Evolutionary conservation across 2,329 filamentous ascomycete genomes (phyloP).

Genomic region (Bipolaris sorokiniana): DNA sequence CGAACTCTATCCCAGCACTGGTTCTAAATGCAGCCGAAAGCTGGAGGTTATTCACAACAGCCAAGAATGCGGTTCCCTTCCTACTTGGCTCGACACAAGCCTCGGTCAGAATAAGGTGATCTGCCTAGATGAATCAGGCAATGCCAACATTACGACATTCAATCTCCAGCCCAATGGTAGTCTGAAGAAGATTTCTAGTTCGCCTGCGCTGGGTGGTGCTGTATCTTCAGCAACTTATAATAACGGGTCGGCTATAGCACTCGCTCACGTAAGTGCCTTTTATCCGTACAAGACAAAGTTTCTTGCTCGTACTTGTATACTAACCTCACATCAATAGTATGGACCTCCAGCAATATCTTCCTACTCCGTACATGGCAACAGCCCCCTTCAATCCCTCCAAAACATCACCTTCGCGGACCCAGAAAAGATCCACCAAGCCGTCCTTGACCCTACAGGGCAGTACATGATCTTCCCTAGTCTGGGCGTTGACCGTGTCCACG

Average conservation of each 20-base stretch:
- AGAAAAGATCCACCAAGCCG: conserved; percentile 66
- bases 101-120: conserved; percentile 58
- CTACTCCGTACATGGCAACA: conserved; percentile 29
- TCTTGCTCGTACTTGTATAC: neutral
- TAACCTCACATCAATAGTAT: conserved; percentile 40
- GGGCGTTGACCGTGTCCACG: conserved; percentile 66
- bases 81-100: conserved; percentile 67
- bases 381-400: conserved; percentile 39
- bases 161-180: conserved; percentile 41
- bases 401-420: conserved; percentile 50
- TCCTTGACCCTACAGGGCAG: conserved; percentile 68
- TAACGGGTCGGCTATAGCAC: conserved; percentile 47
- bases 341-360: conserved; percentile 47
- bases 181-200: conserved; percentile 45
- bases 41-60: conserved; percentile 55
- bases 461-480: conserved; percentile 71
- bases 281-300: too few relatives aligned
- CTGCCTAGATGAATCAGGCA: conserved; percentile 67
- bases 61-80: conserved; percentile 59
- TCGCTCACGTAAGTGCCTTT: conserved; percentile 28
- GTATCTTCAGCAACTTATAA: conserved; percentile 53
- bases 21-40: conserved; percentile 10
- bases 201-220: conserved; percentile 47
- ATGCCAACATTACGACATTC: conserved; percentile 41
- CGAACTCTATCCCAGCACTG: conserved; percentile 17